These are phyloP conservation scores for Penicillium sp. DNA, from an alignment of 2,329 filamentous ascomycete genomes.

Conservation along the genomic window DNA sequence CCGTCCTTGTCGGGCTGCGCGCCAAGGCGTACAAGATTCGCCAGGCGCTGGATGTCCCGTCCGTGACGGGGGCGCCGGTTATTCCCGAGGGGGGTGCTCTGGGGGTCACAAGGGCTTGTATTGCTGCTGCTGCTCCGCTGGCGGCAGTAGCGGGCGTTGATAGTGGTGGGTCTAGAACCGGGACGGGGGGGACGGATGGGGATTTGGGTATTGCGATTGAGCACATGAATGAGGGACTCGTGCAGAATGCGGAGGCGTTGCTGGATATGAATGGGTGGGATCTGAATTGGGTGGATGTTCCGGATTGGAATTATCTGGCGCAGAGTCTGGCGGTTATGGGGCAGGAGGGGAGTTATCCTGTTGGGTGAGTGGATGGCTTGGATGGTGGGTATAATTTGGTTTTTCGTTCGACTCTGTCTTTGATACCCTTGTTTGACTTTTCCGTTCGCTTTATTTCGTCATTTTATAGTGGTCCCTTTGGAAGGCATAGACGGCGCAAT, in stretches of 20 bases:
- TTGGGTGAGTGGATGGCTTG: not conserved
- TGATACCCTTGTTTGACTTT: not conserved
- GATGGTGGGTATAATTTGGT: not conserved
- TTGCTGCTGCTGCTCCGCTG: no score
- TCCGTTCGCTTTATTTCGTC: no score
- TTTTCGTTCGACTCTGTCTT: not conserved
- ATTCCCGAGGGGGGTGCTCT: not conserved
- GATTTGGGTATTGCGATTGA: not conserved
- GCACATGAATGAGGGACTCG: not conserved
- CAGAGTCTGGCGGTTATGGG: slow-evolving; percentile 17
- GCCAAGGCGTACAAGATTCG: slow-evolving; percentile 21
- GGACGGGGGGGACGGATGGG: not conserved
- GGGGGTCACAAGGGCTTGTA: not conserved
- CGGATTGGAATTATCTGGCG: slow-evolving; percentile 25
- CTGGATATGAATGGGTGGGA: slow-evolving; percentile 23
- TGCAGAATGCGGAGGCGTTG: not conserved
- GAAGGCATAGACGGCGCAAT: no score
- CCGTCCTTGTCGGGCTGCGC: slow-evolving; percentile 21
- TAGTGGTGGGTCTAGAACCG: not conserved
- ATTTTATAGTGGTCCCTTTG: no score
- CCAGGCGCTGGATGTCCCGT: slow-evolving; percentile 5
- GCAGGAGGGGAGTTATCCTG: slow-evolving; percentile 2
- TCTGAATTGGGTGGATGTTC: slow-evolving; percentile 21
- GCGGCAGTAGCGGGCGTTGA: not conserved
- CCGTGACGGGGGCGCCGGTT: not conserved